phyloP scores from a whole-genome alignment of 1,284 basidiomycete genomes.

The Coniferiporia weirii region DNA sequence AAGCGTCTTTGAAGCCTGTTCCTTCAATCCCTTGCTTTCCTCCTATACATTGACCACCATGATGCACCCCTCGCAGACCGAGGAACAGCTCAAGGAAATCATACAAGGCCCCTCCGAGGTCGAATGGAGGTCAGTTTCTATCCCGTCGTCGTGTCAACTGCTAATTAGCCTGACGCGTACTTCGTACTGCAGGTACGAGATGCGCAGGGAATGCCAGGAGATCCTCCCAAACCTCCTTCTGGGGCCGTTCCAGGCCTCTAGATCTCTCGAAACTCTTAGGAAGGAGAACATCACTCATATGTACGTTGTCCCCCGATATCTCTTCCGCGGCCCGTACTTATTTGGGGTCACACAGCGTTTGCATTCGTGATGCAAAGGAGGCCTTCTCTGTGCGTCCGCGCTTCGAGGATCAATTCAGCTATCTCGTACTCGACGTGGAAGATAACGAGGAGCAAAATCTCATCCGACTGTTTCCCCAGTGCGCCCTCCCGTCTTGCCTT shows the following conservation, averaged over 20 bases:
- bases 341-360: constrained; percentile 49
- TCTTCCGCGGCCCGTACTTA: constrained; percentile 11
- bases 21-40: background rate
- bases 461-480: constrained; percentile 69
- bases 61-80: constrained; percentile 23
- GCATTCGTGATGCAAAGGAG: constrained; percentile 83
- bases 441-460: constrained; percentile 90
- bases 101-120: constrained; percentile 72
- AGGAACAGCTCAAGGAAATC: constrained; percentile 55
- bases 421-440: constrained; percentile 81
- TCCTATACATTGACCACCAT: constrained; percentile 11
- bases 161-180: constrained; percentile 5
- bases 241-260: constrained; percentile 86
- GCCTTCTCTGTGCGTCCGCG: constrained; percentile 83
- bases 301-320: constrained; percentile 41
- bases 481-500: background rate
- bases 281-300: constrained; percentile 78
- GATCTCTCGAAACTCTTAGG: constrained; percentile 65
- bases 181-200: constrained; percentile 69
- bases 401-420: constrained; percentile 76
- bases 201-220: constrained; percentile 90
- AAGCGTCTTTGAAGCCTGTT: background rate
- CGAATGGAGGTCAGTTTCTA: constrained; percentile 61
- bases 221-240: constrained; percentile 82
- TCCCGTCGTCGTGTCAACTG: background rate